Evolutionary conservation across 2,329 filamentous ascomycete species (phyloP).

Genomic region (Scedosporium boydii): DNA sequence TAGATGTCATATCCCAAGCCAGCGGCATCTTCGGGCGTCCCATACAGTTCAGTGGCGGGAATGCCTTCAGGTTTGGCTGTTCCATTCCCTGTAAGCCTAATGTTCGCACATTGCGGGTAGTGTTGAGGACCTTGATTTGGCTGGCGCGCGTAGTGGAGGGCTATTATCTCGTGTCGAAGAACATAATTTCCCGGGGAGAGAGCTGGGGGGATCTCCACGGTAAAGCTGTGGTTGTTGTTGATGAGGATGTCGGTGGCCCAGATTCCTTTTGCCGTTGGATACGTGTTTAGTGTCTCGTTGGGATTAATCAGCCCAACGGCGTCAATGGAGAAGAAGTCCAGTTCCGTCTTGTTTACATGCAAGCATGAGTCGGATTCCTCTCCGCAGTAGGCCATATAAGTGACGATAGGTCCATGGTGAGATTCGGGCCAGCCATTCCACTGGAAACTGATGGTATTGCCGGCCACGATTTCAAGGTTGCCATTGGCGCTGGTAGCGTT

Average conservation of each 20-base stretch:
- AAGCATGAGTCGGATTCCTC: slow-evolving; percentile 35
- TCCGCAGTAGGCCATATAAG: slow-evolving; percentile 38
- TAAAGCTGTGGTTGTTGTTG: slow-evolving; percentile 37
- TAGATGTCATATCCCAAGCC: slow-evolving; percentile 27
- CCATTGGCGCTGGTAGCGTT: slow-evolving; percentile 28
- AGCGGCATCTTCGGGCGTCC: slow-evolving; percentile 21
- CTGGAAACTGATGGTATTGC: slow-evolving; percentile 36
- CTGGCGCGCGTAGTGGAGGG: slow-evolving; percentile 37
- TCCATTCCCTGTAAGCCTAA: slow-evolving; percentile 33
- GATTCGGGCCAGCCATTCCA: slow-evolving; percentile 46
- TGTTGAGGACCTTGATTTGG: slow-evolving; percentile 30
- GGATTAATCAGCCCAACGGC: slow-evolving; percentile 40
- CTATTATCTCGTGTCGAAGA: slow-evolving; percentile 46
- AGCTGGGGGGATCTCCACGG: slow-evolving; percentile 33
- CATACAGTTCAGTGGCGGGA: slow-evolving; percentile 26
- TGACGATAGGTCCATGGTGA: slow-evolving; percentile 43
- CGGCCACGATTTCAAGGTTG: slow-evolving; percentile 36
- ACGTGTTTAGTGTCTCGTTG: slow-evolving; percentile 38
- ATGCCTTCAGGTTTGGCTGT: slow-evolving; percentile 16
- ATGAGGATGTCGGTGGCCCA: slow-evolving; percentile 37
- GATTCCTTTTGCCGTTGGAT: slow-evolving; percentile 20
- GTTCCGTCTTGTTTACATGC: slow-evolving; percentile 35
- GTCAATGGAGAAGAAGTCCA: slow-evolving; percentile 52
- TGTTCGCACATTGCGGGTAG: slow-evolving; percentile 42
- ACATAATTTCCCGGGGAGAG: slow-evolving; percentile 44